Evolutionary conservation across 768 basidiomycete genomes (phyloP).

Genomic region (Rubroboletus satanas): DNA sequence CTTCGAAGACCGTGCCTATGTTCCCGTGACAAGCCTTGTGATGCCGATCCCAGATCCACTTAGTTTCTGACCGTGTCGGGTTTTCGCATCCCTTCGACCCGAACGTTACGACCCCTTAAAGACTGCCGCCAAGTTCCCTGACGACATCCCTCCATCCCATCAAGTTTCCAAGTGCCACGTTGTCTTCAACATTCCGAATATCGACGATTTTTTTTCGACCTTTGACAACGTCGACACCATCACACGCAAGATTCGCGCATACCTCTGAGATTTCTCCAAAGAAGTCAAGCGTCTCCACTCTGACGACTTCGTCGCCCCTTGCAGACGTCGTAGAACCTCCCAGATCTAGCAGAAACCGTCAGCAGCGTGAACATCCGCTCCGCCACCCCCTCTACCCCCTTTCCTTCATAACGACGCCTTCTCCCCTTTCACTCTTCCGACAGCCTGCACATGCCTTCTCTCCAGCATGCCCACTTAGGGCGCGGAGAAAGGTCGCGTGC

Average conservation of each 20-base stretch:
- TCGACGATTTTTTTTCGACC: background rate
- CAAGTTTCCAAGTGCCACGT: background rate
- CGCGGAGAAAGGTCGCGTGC: slow-evolving; percentile 10
- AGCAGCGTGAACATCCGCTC: background rate
- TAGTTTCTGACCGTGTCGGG: background rate
- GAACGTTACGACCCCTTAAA: background rate
- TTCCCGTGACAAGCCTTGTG: background rate
- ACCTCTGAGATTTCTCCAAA: background rate
- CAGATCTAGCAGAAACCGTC: background rate
- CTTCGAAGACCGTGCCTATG: background rate
- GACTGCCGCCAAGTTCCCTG: background rate
- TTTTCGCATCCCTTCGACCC: background rate
- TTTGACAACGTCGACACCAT: background rate
- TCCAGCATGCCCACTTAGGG: slow-evolving; percentile 18
- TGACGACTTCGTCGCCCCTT: background rate
- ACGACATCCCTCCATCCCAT: background rate
- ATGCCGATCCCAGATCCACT: background rate
- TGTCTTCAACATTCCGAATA: background rate
- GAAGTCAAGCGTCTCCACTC: background rate
- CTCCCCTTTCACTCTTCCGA: background rate
- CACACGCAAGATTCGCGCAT: background rate
- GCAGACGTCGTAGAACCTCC: background rate
- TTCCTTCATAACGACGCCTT: background rate
- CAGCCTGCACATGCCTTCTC: slow-evolving; percentile 9
- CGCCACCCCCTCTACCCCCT: background rate